A percentile compares a stretch with the other conserved stretches of the same genome.
These are phyloP conservation scores for Vitellaria paradoxa DNA, from an alignment of 179 eudicot species.

Conservation along the genomic window DNA sequence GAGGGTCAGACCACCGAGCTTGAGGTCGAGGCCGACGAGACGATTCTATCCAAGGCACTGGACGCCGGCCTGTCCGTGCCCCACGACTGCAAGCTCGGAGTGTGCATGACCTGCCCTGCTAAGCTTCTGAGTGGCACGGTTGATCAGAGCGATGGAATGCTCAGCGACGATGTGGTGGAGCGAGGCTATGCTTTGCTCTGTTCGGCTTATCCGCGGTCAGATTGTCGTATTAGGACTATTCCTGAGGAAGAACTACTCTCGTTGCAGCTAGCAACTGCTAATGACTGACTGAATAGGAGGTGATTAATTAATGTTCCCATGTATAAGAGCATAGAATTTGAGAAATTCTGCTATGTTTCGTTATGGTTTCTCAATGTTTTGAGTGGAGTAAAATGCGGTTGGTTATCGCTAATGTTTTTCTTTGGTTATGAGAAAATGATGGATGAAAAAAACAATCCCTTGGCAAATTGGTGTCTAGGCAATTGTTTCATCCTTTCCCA, in stretches of 20 bases:
- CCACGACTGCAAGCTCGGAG: constrained; percentile 88
- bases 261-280: constrained; percentile 77
- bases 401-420: too few relatives aligned
- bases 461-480: too few relatives aligned
- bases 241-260: constrained; percentile 87
- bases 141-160: constrained; percentile 94
- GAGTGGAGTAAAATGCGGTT: background rate
- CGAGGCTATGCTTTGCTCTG: constrained; percentile 74
- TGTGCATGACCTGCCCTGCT: constrained; percentile 97
- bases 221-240: constrained; percentile 61
- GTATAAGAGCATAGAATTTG: background rate
- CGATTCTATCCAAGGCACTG: constrained; percentile 66
- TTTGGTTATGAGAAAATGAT: too few relatives aligned
- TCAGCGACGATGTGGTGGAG: constrained; percentile 87
- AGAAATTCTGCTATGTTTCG: background rate
- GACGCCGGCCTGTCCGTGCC: constrained; percentile 65
- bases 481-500: too few relatives aligned
- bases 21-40: constrained; percentile 78
- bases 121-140: constrained; percentile 59
- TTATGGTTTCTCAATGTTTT: background rate
- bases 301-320: background rate
- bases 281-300: constrained; percentile 40
- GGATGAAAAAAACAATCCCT: too few relatives aligned
- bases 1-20: constrained; percentile 55
- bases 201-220: constrained; percentile 69